A percentile compares a stretch with the other conserved stretches of the same genome.
Conservation (phyloP, 305 asterid genomes). For the Solanum chacoense region DNA sequence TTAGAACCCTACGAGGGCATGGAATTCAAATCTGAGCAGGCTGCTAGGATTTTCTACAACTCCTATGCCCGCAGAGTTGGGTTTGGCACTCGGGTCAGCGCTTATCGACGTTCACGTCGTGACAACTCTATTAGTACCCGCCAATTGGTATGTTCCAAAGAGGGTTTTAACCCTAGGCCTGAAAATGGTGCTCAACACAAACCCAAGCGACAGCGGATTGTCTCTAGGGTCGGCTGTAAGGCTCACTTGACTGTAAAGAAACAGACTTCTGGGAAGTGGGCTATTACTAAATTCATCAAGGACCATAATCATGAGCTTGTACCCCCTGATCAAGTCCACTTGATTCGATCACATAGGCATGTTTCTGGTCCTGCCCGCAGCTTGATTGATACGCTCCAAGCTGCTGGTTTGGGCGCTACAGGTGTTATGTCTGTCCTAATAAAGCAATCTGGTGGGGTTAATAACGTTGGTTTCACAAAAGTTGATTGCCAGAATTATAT, state of each 20-base stretch:
- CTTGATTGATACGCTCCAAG: constrained; percentile 1
- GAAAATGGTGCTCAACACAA: constrained; percentile 1
- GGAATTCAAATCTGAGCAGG: constrained; percentile 20
- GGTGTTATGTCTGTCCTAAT: not conserved
- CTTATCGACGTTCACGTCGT: constrained; percentile 12
- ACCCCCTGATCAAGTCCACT: not conserved
- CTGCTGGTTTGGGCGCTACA: not conserved
- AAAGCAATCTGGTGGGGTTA: not conserved
- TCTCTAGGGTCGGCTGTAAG: constrained; percentile 22
- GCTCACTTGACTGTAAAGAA: constrained; percentile 15
- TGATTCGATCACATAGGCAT: constrained; percentile 3
- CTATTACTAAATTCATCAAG: not conserved
- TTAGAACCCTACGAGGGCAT: constrained; percentile 13
- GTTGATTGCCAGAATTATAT: constrained; percentile 1
- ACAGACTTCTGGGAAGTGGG: not conserved
- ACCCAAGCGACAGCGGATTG: constrained; percentile 11
- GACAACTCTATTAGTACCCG: constrained; percentile 13
- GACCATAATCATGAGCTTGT: not conserved
- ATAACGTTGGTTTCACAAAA: constrained; percentile 1
- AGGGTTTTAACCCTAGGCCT: constrained; percentile 13
- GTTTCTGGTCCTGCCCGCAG: constrained; percentile 1
- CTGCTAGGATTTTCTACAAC: constrained; percentile 16
- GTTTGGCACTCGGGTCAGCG: constrained; percentile 11
- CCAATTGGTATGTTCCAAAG: constrained; percentile 11
- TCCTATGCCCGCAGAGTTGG: constrained; percentile 14